Conservation (phyloP, 805 yeast genomes). For the Ogataea parapolymorpha region DNA sequence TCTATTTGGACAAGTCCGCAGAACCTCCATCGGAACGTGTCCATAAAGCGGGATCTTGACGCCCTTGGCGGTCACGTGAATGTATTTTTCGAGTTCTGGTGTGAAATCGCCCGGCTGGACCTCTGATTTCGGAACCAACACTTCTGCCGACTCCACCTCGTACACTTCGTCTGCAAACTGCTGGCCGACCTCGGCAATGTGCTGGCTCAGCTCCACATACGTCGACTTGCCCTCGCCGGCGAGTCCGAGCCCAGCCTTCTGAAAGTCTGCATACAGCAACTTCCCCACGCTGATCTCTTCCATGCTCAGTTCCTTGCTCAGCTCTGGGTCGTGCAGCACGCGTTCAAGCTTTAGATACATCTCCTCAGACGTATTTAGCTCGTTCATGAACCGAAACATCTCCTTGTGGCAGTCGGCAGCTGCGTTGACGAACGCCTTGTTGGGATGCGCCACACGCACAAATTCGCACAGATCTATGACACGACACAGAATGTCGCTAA, state of each 20-base stretch:
- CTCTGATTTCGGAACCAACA: slow-evolving; percentile 28
- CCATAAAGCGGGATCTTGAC: slow-evolving; percentile 58
- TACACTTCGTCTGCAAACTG: slow-evolving; percentile 56
- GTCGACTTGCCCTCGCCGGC: slow-evolving; percentile 56
- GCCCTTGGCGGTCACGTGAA: slow-evolving; percentile 35
- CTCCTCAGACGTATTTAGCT: slow-evolving; percentile 77
- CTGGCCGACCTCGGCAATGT: slow-evolving; percentile 79
- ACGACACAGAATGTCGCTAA: slow-evolving; percentile 85
- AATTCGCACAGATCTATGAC: slow-evolving; percentile 94
- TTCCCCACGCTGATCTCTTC: slow-evolving; percentile 86
- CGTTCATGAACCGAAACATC: slow-evolving; percentile 92
- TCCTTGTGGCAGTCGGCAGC: slow-evolving; percentile 87
- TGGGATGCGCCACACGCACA: slow-evolving; percentile 84
- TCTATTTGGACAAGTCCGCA: slow-evolving; percentile 56
- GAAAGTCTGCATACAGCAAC: slow-evolving; percentile 77
- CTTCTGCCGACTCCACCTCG: slow-evolving; percentile 25
- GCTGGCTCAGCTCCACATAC: slow-evolving; percentile 76
- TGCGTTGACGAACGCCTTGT: slow-evolving; percentile 61
- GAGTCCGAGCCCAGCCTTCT: slow-evolving; percentile 86
- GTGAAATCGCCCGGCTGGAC: slow-evolving; percentile 30
- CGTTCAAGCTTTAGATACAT: slow-evolving; percentile 57
- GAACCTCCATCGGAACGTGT: slow-evolving; percentile 58
- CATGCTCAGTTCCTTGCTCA: slow-evolving; percentile 40
- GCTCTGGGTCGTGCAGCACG: slow-evolving; percentile 45
- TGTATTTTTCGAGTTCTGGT: slow-evolving; percentile 20